Conservation (phyloP, 2,329 filamentous ascomycete genomes). For the Alternaria ethzedia region DNA sequence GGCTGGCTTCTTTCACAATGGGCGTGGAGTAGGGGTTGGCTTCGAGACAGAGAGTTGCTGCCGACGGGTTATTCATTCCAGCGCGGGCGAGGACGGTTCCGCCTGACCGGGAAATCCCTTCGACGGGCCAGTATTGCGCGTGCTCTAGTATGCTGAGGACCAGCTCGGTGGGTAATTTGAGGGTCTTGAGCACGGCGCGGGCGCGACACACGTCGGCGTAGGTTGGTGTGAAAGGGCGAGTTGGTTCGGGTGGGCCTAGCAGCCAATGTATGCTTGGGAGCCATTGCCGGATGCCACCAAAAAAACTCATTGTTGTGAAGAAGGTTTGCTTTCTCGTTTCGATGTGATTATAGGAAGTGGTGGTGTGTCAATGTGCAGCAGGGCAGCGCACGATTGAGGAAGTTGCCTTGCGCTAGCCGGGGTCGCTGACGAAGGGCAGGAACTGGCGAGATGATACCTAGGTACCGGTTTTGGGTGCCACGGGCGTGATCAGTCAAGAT, state of each 20-base stretch:
- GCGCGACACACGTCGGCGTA: slow-evolving; percentile 33
- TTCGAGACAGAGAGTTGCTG: slow-evolving; percentile 26
- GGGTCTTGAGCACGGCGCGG: slow-evolving; percentile 27
- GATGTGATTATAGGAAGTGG: neutral
- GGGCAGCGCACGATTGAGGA: neutral
- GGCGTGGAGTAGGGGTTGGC: slow-evolving; percentile 17
- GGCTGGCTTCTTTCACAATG: slow-evolving; percentile 2
- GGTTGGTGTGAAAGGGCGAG: slow-evolving; percentile 11
- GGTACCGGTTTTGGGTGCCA: neutral
- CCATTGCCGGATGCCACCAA: neutral
- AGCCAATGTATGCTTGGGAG: neutral
- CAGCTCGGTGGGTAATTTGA: slow-evolving; percentile 39
- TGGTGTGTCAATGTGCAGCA: neutral
- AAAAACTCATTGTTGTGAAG: neutral
- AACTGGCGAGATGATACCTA: neutral
- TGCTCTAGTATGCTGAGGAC: slow-evolving; percentile 35
- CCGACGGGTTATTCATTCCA: neutral
- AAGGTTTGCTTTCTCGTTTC: neutral
- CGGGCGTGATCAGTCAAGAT: neutral
- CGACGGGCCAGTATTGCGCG: slow-evolving; percentile 34
- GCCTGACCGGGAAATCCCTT: neutral
- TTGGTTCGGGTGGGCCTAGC: neutral
- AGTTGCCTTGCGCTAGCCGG: neutral
- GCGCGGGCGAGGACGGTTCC: slow-evolving; percentile 1
- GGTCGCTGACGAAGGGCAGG: neutral